phyloP scores from a whole-genome alignment of 2,329 filamentous ascomycete species.

The Diaporthe ilicicola region DNA sequence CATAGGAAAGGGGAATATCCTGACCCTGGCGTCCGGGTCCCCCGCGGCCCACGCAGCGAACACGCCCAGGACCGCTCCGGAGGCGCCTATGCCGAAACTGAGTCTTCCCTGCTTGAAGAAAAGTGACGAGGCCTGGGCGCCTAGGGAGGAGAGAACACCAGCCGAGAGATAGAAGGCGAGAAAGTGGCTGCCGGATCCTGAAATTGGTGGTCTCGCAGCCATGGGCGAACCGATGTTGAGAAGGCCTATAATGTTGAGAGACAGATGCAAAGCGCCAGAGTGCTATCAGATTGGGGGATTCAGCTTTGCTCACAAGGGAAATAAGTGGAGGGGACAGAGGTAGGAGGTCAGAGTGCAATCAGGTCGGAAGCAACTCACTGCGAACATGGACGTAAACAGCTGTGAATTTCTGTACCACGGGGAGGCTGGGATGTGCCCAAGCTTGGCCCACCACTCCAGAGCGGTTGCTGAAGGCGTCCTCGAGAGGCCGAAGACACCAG shows the following conservation, averaged over 20 bases:
- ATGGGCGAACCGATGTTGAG: slow-evolving; percentile 38
- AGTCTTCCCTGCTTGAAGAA: slow-evolving; percentile 33
- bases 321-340: not conserved
- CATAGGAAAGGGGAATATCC: slow-evolving; percentile 35
- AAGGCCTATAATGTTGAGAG: slow-evolving; percentile 41
- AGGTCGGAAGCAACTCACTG: not conserved
- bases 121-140: slow-evolving; percentile 34
- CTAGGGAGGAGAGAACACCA: slow-evolving; percentile 36
- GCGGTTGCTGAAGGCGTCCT: slow-evolving; percentile 29
- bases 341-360: too few relatives aligned
- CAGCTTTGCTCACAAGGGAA: not conserved
- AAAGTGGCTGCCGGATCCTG: slow-evolving; percentile 37
- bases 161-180: slow-evolving; percentile 39
- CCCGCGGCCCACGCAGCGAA: slow-evolving; percentile 37
- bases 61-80: slow-evolving; percentile 38
- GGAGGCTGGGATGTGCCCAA: slow-evolving; percentile 24
- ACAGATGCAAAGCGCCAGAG: slow-evolving; percentile 38
- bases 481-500: slow-evolving; percentile 30
- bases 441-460: not conserved
- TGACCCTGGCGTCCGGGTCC: slow-evolving; percentile 34
- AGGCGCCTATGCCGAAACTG: slow-evolving; percentile 37
- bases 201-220: slow-evolving; percentile 35
- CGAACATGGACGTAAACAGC: slow-evolving; percentile 42
- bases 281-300: slow-evolving; percentile 32
- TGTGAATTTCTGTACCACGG: slow-evolving; percentile 22